Evolutionary conservation across 2,329 filamentous ascomycete genomes (phyloP).

Genomic region (Dactylonectria estremocensis): DNA sequence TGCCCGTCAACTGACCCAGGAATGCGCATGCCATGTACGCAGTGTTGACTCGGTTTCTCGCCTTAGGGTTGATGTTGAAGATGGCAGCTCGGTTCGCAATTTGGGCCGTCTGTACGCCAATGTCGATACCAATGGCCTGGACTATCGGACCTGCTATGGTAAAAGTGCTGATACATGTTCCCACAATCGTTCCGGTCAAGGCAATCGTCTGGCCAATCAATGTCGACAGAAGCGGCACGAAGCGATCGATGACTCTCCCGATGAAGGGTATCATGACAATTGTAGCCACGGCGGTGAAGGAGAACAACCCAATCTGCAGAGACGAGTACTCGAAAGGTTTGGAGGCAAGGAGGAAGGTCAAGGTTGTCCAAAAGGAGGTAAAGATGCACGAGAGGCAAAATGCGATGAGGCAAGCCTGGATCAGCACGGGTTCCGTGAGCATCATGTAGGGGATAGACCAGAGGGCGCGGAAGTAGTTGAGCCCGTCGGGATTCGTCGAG

Average conservation of each 20-base stretch:
- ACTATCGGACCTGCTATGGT: slow-evolving; percentile 81
- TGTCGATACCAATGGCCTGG: slow-evolving; percentile 79
- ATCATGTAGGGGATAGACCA: slow-evolving; percentile 76
- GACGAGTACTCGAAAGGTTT: slow-evolving; percentile 78
- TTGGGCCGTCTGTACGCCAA: slow-evolving; percentile 81
- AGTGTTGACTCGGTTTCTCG: slow-evolving; percentile 83
- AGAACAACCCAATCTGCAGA: slow-evolving; percentile 82
- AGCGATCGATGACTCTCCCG: slow-evolving; percentile 77
- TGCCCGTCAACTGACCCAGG: slow-evolving; percentile 81
- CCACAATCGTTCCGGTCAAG: slow-evolving; percentile 74
- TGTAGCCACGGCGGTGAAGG: slow-evolving; percentile 80
- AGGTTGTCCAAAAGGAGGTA: slow-evolving; percentile 72
- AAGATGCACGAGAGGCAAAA: slow-evolving; percentile 71
- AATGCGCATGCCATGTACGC: slow-evolving; percentile 86
- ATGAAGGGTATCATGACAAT: slow-evolving; percentile 80
- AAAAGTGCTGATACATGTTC: slow-evolving; percentile 77
- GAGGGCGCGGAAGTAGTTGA: slow-evolving; percentile 77
- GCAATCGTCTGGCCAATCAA: slow-evolving; percentile 73
- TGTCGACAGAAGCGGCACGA: slow-evolving; percentile 78
- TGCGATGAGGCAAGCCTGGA: slow-evolving; percentile 78
- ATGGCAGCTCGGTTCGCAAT: slow-evolving; percentile 81
- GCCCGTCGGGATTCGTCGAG: slow-evolving; percentile 75
- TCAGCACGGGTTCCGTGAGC: slow-evolving; percentile 75
- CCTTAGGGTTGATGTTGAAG: slow-evolving; percentile 79
- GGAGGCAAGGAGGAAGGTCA: slow-evolving; percentile 83